These are phyloP conservation scores for Cryphonectria carpinicola DNA, from an alignment of 2,329 filamentous ascomycete species.

Conservation along the genomic window DNA sequence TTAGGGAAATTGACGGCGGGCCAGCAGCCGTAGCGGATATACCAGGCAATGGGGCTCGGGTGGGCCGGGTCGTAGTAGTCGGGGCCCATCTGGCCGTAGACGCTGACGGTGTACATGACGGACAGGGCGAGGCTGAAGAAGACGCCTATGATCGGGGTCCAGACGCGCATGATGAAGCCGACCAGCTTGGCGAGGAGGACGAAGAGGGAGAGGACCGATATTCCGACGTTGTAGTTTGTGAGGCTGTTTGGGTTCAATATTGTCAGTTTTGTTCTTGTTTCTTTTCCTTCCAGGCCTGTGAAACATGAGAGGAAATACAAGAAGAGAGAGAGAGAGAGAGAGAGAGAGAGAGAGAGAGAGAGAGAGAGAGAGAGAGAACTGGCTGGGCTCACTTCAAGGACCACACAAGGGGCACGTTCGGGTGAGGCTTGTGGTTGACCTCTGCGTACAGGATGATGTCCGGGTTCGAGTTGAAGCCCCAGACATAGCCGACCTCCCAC, in stretches of 20 bases:
- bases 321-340: neutral
- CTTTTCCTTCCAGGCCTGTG: neutral
- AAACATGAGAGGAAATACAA: constrained; percentile 4
- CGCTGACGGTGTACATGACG: constrained; percentile 66
- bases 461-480: constrained; percentile 77
- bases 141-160: constrained; percentile 67
- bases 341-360: neutral
- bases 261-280: constrained; percentile 23
- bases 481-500: constrained; percentile 72
- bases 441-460: constrained; percentile 71
- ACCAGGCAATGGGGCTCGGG: constrained; percentile 71
- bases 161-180: constrained; percentile 71
- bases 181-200: constrained; percentile 73
- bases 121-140: constrained; percentile 61
- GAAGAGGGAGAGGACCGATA: constrained; percentile 77
- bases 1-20: constrained; percentile 55
- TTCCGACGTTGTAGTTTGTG: constrained; percentile 76
- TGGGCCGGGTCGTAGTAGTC: constrained; percentile 70
- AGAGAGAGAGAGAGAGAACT: neutral
- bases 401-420: constrained; percentile 72
- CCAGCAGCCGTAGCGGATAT: constrained; percentile 71
- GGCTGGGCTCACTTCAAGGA: constrained; percentile 65
- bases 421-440: constrained; percentile 69
- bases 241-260: constrained; percentile 52
- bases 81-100: constrained; percentile 73